phyloP scores from a whole-genome alignment of 495 filamentous ascomycete species.

The Hypoxylon cercidicola region DNA sequence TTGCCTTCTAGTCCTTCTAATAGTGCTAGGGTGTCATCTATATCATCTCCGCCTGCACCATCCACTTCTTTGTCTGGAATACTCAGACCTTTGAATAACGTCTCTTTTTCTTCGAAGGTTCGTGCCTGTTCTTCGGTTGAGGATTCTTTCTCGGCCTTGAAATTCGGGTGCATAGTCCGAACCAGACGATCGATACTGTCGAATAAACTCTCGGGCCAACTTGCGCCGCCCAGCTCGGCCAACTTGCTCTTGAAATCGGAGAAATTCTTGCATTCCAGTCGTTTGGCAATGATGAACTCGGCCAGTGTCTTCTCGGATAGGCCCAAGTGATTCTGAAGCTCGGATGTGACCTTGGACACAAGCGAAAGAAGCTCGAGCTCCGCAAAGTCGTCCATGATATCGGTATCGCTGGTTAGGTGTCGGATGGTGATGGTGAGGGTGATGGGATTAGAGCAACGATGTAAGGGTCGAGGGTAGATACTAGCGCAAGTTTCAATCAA shows the following conservation, averaged over 20 bases:
- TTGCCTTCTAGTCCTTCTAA: slow-evolving; percentile 87
- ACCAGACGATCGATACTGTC: slow-evolving; percentile 92
- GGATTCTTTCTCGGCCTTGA: slow-evolving; percentile 63
- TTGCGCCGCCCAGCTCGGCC: slow-evolving; percentile 79
- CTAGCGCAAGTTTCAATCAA: slow-evolving; percentile 14
- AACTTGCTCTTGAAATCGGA: slow-evolving; percentile 74
- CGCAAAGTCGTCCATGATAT: slow-evolving; percentile 85
- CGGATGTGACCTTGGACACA: slow-evolving; percentile 92
- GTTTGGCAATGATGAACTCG: slow-evolving; percentile 93
- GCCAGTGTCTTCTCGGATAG: slow-evolving; percentile 93
- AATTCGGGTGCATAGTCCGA: slow-evolving; percentile 88
- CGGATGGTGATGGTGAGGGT: background rate
- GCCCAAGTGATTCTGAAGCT: slow-evolving; percentile 93
- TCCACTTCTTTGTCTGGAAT: slow-evolving; percentile 81
- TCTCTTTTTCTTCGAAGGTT: slow-evolving; percentile 70
- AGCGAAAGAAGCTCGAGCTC: slow-evolving; percentile 92
- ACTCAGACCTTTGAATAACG: slow-evolving; percentile 88
- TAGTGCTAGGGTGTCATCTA: slow-evolving; percentile 94
- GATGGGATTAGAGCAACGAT: background rate
- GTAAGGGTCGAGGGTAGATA: background rate
- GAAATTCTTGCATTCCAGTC: slow-evolving; percentile 75
- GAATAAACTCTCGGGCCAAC: slow-evolving; percentile 88
- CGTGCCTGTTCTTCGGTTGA: slow-evolving; percentile 53
- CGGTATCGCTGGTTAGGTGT: slow-evolving; percentile 5
- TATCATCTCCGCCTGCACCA: slow-evolving; percentile 66